A percentile compares a stretch with the other conserved stretches of the same genome.
Conservation (phyloP, 495 filamentous ascomycete species). For the Tuber brumale region DNA sequence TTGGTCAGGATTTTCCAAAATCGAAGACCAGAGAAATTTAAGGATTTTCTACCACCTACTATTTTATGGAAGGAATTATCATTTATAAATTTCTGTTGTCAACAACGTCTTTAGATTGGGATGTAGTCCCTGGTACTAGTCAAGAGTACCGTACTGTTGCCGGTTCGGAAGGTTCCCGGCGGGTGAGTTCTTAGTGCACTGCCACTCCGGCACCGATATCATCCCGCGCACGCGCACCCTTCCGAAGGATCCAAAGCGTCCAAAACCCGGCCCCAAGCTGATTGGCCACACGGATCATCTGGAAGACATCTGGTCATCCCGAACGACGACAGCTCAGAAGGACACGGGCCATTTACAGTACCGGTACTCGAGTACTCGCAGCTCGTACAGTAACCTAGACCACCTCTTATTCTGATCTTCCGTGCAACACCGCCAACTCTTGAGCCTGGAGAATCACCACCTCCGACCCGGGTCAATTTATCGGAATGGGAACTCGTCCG, state of each 20-base stretch:
- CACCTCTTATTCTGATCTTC: background rate
- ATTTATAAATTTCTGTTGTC: too few relatives aligned
- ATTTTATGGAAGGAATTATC: too few relatives aligned
- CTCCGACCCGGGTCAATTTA: background rate
- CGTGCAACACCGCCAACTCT: background rate
- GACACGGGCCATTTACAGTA: background rate
- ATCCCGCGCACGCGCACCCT: background rate
- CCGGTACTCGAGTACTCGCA: too few relatives aligned
- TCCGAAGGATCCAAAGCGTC: background rate
- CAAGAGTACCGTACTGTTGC: too few relatives aligned
- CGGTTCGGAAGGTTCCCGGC: background rate
- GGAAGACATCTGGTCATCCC: background rate
- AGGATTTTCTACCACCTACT: too few relatives aligned
- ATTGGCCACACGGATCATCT: background rate
- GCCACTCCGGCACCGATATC: background rate
- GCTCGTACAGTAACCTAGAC: background rate
- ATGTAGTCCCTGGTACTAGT: too few relatives aligned
- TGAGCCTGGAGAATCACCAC: background rate
- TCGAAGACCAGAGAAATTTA: too few relatives aligned
- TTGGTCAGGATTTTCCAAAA: too few relatives aligned
- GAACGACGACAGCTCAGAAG: background rate
- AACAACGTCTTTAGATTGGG: too few relatives aligned
- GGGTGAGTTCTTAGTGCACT: background rate
- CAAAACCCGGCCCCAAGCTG: background rate
- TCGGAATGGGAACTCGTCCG: background rate